Evolutionary conservation across 768 basidiomycete species (phyloP), one percentile per base, ranked within the genome.

Genomic region (Cyclocybe aegerita): DNA sequence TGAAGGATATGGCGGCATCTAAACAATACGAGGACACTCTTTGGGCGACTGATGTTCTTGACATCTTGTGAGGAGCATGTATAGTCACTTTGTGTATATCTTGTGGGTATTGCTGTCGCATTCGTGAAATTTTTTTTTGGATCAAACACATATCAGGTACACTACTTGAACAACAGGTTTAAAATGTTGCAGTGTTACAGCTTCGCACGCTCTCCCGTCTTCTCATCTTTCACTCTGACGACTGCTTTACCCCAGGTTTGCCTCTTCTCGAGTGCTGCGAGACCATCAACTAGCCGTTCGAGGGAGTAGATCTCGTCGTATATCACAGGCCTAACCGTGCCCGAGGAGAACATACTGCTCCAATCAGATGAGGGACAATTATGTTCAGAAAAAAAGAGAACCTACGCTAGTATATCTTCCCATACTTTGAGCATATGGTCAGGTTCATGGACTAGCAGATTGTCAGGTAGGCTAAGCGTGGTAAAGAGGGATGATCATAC

Each of bases 191-290:
- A 23, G 23, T 23, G 23, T 62, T 46, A 79, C 37, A 85, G 65
- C 60, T 75, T 85, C 3, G 80, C 69, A 46, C 55, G 71, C 47
- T 59, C 59, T 0, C 35, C 57, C 17, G 43, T 46, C 3, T 60
- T 61, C 9, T 85, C 82, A 23, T 82, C 77, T 46, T 73, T 77
- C 42, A 98, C 65, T 43, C 73, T 76, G 7, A 91, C 79, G 17
- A 95, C 73, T 0, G 77, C 89, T 63, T 98, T 98, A 0, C 96
- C 96, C 91, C 93, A 98, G 4, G 93, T 95, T 69, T 90, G 81
- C 55, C 96, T 74, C 40, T 73, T 74, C 62, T 94, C 93, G 14
- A 98, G 69, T 17, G 90, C 93, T 10, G 62, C 63, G 43, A 98
- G 69, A 1, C 88, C 96, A 1, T 85, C 81, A 3, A 77, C 68